Evolutionary conservation across 495 filamentous ascomycete species (phyloP).

Genomic region (Xylaria palmicola): DNA sequence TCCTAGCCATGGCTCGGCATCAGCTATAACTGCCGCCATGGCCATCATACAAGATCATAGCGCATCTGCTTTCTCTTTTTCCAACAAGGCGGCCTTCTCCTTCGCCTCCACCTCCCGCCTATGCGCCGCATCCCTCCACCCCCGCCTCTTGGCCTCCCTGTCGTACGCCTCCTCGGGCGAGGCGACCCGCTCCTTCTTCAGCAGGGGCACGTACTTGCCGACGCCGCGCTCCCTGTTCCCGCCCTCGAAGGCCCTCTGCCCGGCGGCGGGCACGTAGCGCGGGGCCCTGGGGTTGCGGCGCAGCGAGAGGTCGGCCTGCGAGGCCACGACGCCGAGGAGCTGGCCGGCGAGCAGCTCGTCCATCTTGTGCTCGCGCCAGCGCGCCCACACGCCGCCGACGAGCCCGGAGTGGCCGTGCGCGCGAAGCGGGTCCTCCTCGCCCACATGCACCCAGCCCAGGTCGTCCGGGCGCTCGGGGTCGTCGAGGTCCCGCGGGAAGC

Average conservation of each 20-base stretch:
- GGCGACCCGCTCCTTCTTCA: conserved; percentile 63
- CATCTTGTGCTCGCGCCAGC: conserved; percentile 82
- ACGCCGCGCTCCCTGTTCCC: conserved; percentile 55
- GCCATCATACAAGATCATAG: too few species aligned
- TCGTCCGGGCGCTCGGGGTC: conserved; percentile 53
- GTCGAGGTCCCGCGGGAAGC: conserved; percentile 65
- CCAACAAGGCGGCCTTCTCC: conserved; percentile 29
- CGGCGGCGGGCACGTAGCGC: conserved; percentile 18
- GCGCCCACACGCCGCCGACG: conserved; percentile 71
- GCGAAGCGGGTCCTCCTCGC: conserved; percentile 52
- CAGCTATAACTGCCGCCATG: too few species aligned
- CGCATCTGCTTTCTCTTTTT: too few species aligned
- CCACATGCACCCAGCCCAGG: conserved; percentile 76
- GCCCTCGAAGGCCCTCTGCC: conserved; percentile 68
- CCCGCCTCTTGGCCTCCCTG: conserved; percentile 70
- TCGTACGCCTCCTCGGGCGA: conserved; percentile 72
- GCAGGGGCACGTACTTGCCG: conserved; percentile 70
- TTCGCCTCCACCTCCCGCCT: conserved; percentile 34
- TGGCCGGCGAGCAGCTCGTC: conserved; percentile 76
- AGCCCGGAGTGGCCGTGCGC: conserved; percentile 64
- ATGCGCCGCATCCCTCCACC: conserved; percentile 48
- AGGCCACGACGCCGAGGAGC: conserved; percentile 62
- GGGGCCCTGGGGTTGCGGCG: conserved; percentile 13
- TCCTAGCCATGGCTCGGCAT: too few species aligned
- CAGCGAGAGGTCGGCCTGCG: conserved; percentile 44